Base-by-base conservation (phyloP, 805 yeast genomes). In the Ogataea ganodermae region DNA sequence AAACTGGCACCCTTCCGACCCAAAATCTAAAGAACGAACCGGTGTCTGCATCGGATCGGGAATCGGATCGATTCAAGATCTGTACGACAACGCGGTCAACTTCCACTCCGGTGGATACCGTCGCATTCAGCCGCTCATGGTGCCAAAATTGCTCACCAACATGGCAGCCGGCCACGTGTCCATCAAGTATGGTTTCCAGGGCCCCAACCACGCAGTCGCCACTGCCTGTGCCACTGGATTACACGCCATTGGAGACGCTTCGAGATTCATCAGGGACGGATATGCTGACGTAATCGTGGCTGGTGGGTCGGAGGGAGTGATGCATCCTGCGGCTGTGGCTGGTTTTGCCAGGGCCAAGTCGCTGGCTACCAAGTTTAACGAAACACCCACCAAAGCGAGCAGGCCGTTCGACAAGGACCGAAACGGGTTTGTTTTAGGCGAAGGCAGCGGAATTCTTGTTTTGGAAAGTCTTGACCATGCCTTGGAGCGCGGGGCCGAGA, bases 201-300 rank as follows among this genome's bases (percentile, higher is more conserved):
- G 99, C 0, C 96, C 96, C 1, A 80, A 87, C 35, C 97, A 91
- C 61, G 73, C 96, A 0, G 94, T 83, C 0, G 79, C 96, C 1
- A 90, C 98, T 0, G 99, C 99, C 0, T 94, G 99, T 71, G 96
- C 99, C 3, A 90, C 99, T 0, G 99, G 99, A 0, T 79, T 86
- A 23, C 95, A 94, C 61, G 79, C 97, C 0, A 84, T 94, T 40
- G 98, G 98, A 3, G 99, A 94, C 62, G 97, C 97, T 0, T 79
- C 75, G 55, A 79, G 91, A 58, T 84, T 91, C 58, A 88, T 94
- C 49, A 70, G 75, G 50, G 82, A 83, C 46, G 95, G 88, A 3
- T 85, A 86, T 68, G 89, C 92, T 9, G 84, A 90, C 55, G 88
- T 85, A 3, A 87, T 91, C 82, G 74, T 94, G 8, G 94, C 96